These are phyloP conservation scores for Ilyonectria mors-panacis DNA, from an alignment of 2,329 filamentous ascomycete species.

Conservation along the genomic window DNA sequence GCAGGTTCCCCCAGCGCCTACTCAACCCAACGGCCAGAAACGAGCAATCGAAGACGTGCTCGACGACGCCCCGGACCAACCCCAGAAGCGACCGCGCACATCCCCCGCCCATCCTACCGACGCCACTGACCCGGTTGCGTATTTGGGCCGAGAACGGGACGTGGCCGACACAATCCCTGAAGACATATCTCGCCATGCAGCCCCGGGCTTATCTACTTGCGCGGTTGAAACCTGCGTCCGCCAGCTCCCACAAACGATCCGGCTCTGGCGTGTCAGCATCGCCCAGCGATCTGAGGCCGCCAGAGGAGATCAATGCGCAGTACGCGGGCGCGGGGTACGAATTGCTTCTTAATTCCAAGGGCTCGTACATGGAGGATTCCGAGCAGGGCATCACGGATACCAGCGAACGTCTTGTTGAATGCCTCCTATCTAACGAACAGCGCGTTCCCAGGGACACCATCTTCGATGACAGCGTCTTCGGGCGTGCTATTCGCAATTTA, in stretches of 20 bases:
- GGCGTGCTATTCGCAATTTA: constrained; percentile 51
- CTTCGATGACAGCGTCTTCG: constrained; percentile 57
- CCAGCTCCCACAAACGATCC: no score
- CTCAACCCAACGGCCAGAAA: constrained; percentile 55
- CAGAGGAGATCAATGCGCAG: constrained; percentile 56
- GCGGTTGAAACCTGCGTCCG: no score
- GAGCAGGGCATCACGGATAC: constrained; percentile 48
- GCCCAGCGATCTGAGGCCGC: constrained; percentile 32
- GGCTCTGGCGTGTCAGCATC: no score
- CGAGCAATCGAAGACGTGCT: no score
- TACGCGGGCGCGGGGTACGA: constrained; percentile 56
- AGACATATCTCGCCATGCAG: no score
- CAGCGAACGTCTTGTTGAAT: constrained; percentile 45
- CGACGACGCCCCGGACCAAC: no score
- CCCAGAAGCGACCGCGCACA: no score
- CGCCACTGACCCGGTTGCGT: no score
- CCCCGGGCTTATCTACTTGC: no score
- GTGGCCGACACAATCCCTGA: no score
- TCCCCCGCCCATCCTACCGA: no score
- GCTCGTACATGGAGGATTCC: constrained; percentile 57
- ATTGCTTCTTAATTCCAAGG: constrained; percentile 49
- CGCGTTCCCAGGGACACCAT: constrained; percentile 49
- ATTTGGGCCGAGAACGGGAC: no score
- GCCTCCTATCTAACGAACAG: not conserved
- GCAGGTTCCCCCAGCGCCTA: constrained; percentile 33